These are phyloP conservation scores for Wolfiporia cocos DNA, from an alignment of 1,284 basidiomycete genomes.

Conservation along the genomic window DNA sequence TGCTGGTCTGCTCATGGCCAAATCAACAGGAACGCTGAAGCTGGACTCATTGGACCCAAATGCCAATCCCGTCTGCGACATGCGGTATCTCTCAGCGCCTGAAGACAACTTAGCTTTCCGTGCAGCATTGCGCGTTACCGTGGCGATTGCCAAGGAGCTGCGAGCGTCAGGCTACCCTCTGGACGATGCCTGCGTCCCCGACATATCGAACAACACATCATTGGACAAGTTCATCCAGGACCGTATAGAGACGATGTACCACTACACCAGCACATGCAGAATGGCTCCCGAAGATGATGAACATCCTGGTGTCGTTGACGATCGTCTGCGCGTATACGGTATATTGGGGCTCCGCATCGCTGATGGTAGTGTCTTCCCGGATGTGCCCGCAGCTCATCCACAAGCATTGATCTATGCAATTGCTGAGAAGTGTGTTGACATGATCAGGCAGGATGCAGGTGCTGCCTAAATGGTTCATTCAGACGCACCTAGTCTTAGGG, in stretches of 20 bases:
- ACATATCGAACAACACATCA: slow-evolving; percentile 15
- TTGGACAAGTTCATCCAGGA: slow-evolving; percentile 21
- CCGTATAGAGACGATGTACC: slow-evolving; percentile 25
- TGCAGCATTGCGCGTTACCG: slow-evolving; percentile 14
- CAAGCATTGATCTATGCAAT: slow-evolving; percentile 30
- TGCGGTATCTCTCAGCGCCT: background rate
- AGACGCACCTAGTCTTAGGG: no score
- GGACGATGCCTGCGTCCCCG: slow-evolving; percentile 22
- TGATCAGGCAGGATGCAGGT: background rate
- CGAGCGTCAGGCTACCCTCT: slow-evolving; percentile 27
- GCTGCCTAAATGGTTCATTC: background rate
- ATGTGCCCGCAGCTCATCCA: slow-evolving; percentile 28
- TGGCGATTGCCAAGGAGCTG: slow-evolving; percentile 21
- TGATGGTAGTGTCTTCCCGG: slow-evolving; percentile 36
- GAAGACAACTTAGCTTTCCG: slow-evolving; percentile 17
- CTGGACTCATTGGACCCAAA: slow-evolving; percentile 27
- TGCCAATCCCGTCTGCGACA: slow-evolving; percentile 8
- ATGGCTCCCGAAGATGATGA: slow-evolving; percentile 29
- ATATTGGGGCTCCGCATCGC: slow-evolving; percentile 31
- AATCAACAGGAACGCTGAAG: slow-evolving; percentile 26
- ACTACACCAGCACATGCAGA: slow-evolving; percentile 31
- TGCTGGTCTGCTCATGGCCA: background rate
- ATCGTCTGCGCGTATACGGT: slow-evolving; percentile 43
- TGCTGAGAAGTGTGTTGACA: slow-evolving; percentile 29
- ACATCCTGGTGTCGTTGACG: slow-evolving; percentile 29